Evolutionary conservation across 2,329 filamentous ascomycete species (phyloP), one percentile per base, ranked within the genome.

Genomic region (Venturia oleaginea): DNA sequence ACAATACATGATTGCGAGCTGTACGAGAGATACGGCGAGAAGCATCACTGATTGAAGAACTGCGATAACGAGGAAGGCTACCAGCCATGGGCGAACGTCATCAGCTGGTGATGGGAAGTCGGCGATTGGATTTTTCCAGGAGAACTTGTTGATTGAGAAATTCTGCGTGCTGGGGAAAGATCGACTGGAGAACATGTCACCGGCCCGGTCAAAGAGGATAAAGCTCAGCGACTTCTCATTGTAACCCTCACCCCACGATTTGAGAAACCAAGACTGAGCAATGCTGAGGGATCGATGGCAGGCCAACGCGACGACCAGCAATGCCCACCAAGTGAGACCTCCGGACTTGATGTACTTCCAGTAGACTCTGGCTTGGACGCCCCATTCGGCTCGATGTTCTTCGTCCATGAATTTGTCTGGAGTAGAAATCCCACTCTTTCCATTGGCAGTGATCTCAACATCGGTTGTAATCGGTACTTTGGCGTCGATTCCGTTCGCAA

Each of bases 261-360:
- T 95, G 63, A 96, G 80, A 55, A 94, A 92, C 83, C 91, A 93
- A 1, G 84, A 86, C 70, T 91, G 84, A 0, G 81, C 81, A 46
- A 95, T 79, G 43, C 86, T 83, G 22, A 84, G 76, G 15, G 86
- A 71, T 7, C 92, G 86, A 69, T 86, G 90, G 0, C 86, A 48
- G 6, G 83, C 74, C 66, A 92, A 84, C 15, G 86, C 77, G 1
- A 84, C 40, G 3, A 93, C 78, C 2, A 92, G 80, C 1, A 85
- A 70, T 3, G 77, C 73, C 92, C 92, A 96, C 79, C 87, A 91
- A 64, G 79, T 80, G 55, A 92, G 79, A 15, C 85, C 88, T 2
- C 92, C 92, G 5, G 91, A 90, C 73, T 86, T 89, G 76, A 96
- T 86, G 68, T 96, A 96, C 67, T 86, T 85, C 86, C 89, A 91